These are phyloP conservation scores for Fusarium subtropicale DNA, from an alignment of 2,329 filamentous ascomycete genomes.

Conservation along the genomic window DNA sequence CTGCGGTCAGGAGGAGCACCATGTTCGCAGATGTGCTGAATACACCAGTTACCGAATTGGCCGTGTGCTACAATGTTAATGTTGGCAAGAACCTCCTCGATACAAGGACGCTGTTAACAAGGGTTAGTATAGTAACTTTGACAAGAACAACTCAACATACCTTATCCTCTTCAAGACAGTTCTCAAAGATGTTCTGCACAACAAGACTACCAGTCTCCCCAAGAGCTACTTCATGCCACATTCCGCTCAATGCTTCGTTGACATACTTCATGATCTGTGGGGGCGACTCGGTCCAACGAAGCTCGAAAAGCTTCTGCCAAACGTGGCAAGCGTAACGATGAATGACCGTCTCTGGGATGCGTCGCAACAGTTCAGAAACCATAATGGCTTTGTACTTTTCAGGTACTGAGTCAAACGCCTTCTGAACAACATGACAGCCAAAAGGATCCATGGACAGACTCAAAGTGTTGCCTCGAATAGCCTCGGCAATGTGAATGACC, in stretches of 20 bases:
- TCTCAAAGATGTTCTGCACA: slow-evolving; percentile 99
- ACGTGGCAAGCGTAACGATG: slow-evolving; percentile 99
- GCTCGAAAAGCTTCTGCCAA: slow-evolving; percentile 99
- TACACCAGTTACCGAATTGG: slow-evolving; percentile 99
- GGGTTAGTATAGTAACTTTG: slow-evolving; percentile 28
- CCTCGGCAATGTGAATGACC: slow-evolving; percentile 91
- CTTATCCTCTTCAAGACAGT: slow-evolving; percentile 98
- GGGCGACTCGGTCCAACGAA: slow-evolving; percentile 93
- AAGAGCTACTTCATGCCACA: slow-evolving; percentile 99
- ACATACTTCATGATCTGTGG: slow-evolving; percentile 99
- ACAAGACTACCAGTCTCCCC: slow-evolving; percentile 98
- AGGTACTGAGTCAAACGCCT: slow-evolving; percentile 96
- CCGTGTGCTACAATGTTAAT: slow-evolving; percentile 97
- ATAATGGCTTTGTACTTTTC: slow-evolving; percentile 98
- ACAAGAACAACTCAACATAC: slow-evolving; percentile 59
- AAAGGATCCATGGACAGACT: slow-evolving; percentile 98
- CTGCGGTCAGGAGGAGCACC: slow-evolving; percentile 90
- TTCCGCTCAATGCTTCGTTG: slow-evolving; percentile 91
- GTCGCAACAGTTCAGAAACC: slow-evolving; percentile 96
- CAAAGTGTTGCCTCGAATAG: slow-evolving; percentile 93
- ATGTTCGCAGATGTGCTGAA: slow-evolving; percentile 98
- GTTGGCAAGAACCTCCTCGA: slow-evolving; percentile 93
- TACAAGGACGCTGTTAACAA: slow-evolving; percentile 83
- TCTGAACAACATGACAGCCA: slow-evolving; percentile 97
- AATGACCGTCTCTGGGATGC: slow-evolving; percentile 97